Conservation (phyloP, 768 basidiomycete genomes). For the Rubroboletus satanas region DNA sequence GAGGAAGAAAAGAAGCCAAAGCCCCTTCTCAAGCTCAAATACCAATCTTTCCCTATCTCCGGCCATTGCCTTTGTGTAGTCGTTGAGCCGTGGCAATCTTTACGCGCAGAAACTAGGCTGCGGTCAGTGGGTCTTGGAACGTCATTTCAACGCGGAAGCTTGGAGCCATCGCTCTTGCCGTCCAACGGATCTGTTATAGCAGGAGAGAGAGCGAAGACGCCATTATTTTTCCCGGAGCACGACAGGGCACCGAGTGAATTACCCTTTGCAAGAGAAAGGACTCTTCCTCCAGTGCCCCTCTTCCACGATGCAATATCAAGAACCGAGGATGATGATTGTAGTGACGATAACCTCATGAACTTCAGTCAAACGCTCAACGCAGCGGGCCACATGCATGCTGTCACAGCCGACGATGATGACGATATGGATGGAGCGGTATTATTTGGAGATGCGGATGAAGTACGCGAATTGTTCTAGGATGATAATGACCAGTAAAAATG, state of each 20-base stretch:
- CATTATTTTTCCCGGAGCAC: constrained; percentile 71
- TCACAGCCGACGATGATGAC: constrained; percentile 67
- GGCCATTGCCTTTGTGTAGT: constrained; percentile 77
- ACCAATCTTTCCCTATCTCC: constrained; percentile 66
- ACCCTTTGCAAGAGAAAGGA: constrained; percentile 26
- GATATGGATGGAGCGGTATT: constrained; percentile 70
- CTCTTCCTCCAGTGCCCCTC: constrained; percentile 40
- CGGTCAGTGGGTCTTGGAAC: constrained; percentile 32
- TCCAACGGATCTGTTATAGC: constrained; percentile 11
- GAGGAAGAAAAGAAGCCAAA: constrained; percentile 74
- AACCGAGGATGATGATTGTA: constrained; percentile 32
- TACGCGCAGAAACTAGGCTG: constrained; percentile 36
- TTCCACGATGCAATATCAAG: constrained; percentile 35
- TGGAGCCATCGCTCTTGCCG: constrained; percentile 29
- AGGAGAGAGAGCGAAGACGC: constrained; percentile 47
- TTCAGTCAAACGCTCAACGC: constrained; percentile 72
- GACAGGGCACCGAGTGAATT: constrained; percentile 41
- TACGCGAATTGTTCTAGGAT: constrained; percentile 48
- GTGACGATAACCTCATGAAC: constrained; percentile 58
- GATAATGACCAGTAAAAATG: constrained; percentile 6
- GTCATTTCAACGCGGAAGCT: constrained; percentile 15
- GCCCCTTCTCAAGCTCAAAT: constrained; percentile 59
- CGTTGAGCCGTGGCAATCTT: constrained; percentile 73
- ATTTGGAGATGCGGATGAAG: constrained; percentile 82
- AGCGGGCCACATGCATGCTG: constrained; percentile 52